Evolutionary conservation across 2,329 filamentous ascomycete species (phyloP).

Genomic region (Penicillium sp.): DNA sequence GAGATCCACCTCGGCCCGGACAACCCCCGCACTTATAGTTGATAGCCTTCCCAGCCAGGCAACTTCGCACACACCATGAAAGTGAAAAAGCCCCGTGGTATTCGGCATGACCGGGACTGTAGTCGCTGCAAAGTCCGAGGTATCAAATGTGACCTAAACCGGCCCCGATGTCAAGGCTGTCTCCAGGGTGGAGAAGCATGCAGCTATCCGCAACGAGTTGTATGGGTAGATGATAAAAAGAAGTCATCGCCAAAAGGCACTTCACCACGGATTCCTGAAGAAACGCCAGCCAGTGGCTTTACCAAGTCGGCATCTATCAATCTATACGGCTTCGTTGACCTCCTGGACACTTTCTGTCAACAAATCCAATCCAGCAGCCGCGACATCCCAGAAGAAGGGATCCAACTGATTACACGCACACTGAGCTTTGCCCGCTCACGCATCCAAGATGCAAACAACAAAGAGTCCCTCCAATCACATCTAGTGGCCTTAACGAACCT

Average conservation of each 20-base stretch:
- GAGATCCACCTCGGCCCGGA: background rate
- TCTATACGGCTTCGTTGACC: conserved; percentile 28
- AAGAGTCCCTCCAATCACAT: conserved; percentile 26
- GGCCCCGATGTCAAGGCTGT: conserved; percentile 28
- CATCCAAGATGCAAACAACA: conserved; percentile 19
- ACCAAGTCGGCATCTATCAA: conserved; percentile 17
- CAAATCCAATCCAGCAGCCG: conserved; percentile 21
- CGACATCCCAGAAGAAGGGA: conserved; percentile 22
- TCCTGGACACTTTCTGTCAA: conserved; percentile 25
- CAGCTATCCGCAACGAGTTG: conserved; percentile 27
- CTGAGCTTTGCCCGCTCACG: conserved; percentile 25
- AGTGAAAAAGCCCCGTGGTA: conserved; percentile 29
- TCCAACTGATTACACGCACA: conserved; percentile 26
- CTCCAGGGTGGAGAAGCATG: conserved; percentile 20
- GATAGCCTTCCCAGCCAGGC: background rate
- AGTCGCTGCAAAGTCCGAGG: conserved; percentile 23
- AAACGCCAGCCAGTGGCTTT: background rate
- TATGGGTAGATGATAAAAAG: conserved; percentile 24
- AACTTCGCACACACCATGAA: conserved; percentile 7
- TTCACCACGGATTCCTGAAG: background rate
- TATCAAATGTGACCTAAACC: conserved; percentile 33
- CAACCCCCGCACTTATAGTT: conserved; percentile 6
- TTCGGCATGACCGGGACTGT: conserved; percentile 32
- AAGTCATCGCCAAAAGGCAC: background rate
- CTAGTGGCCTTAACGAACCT: conserved; percentile 40